These are phyloP conservation scores for Tulasnella calospora DNA, from an alignment of 768 basidiomycete genomes.

Conservation along the genomic window DNA sequence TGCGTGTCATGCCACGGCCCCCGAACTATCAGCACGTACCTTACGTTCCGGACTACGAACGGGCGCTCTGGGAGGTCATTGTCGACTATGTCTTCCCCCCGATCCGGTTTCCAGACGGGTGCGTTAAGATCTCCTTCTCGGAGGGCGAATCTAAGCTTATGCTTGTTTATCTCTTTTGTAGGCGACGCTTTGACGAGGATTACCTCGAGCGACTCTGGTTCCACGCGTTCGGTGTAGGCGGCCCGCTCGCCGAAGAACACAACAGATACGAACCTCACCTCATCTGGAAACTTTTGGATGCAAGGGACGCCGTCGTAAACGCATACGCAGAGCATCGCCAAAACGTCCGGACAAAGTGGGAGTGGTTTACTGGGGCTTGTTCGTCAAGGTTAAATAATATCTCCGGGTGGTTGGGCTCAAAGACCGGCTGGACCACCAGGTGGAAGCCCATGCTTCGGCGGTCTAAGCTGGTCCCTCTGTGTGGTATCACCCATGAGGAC, in stretches of 20 bases:
- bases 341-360: background rate
- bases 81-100: conserved; percentile 20
- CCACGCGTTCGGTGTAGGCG: conserved; percentile 17
- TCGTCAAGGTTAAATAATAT: conserved; percentile 5
- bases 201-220: conserved; percentile 19
- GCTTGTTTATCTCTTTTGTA: background rate
- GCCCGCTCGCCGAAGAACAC: conserved; percentile 4
- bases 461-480: background rate
- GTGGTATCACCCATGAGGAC: background rate
- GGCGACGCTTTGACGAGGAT: conserved; percentile 18
- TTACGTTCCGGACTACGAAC: conserved; percentile 14
- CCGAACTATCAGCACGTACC: conserved; percentile 22
- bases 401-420: conserved; percentile 5
- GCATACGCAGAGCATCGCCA: background rate
- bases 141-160: background rate
- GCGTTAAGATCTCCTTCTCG: background rate
- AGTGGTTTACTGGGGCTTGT: background rate
- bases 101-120: conserved; percentile 15
- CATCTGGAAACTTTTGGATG: conserved; percentile 8
- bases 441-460: background rate
- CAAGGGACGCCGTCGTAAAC: background rate
- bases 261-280: background rate
- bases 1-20: conserved; percentile 11
- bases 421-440: background rate
- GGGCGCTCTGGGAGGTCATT: background rate